Conservation (phyloP, 2,329 filamentous ascomycete species). For the Aspergillus pseudonomiae region DNA sequence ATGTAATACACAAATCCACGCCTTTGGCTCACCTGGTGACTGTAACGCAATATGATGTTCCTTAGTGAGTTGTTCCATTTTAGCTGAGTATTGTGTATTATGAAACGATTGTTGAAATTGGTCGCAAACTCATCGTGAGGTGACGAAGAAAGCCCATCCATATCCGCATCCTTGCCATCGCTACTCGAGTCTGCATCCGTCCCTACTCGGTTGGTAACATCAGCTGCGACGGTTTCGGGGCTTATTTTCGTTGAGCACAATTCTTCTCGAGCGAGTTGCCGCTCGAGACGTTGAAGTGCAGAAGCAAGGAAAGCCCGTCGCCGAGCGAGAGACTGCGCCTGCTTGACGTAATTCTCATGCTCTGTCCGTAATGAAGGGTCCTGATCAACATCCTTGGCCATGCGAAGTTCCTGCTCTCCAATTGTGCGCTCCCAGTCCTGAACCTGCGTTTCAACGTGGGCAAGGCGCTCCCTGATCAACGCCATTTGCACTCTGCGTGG, state of each 20-base stretch:
- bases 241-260: conserved; percentile 55
- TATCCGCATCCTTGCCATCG: conserved; percentile 57
- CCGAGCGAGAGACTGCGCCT: conserved; percentile 59
- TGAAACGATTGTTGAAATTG: conserved; percentile 97
- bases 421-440: conserved; percentile 71
- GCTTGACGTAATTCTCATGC: conserved; percentile 56
- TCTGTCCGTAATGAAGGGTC: conserved; percentile 45
- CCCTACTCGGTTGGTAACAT: conserved; percentile 32
- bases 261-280: conserved; percentile 45
- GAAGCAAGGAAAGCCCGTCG: conserved; percentile 62
- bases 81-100: conserved; percentile 94
- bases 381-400: conserved; percentile 59
- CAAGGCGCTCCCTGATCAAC: conserved; percentile 78
- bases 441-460: conserved; percentile 77
- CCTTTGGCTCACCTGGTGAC: conserved; percentile 94
- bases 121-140: conserved; percentile 81
- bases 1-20: conserved; percentile 98
- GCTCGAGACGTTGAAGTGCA: conserved; percentile 61
- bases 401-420: conserved; percentile 71
- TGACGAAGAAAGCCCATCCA: conserved; percentile 65
- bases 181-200: conserved; percentile 47
- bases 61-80: conserved; percentile 98
- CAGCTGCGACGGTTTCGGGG: conserved; percentile 25
- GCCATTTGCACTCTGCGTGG: conserved; percentile 85
- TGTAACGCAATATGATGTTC: conserved; percentile 95